These are phyloP conservation scores for Papiliotrema flavescens DNA, from an alignment of 1,284 basidiomycete genomes.

Conservation along the genomic window DNA sequence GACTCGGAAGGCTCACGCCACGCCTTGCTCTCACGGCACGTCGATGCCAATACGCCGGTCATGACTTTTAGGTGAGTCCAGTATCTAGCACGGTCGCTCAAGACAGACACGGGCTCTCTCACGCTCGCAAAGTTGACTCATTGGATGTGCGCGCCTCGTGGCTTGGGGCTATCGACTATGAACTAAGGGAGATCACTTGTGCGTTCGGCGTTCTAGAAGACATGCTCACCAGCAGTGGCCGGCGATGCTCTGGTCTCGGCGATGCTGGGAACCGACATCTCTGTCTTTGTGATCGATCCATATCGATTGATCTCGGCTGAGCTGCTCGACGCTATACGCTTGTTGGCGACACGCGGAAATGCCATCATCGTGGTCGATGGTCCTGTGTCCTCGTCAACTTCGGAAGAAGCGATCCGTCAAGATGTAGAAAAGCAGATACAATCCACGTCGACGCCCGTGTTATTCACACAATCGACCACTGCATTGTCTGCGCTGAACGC, in stretches of 20 bases:
- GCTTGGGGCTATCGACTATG: conserved; percentile 25
- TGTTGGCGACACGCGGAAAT: background rate
- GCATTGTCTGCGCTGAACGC: conserved; percentile 34
- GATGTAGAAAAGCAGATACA: background rate
- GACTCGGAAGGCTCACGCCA: conserved; percentile 1
- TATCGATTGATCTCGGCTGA: conserved; percentile 30
- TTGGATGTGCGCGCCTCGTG: conserved; percentile 29
- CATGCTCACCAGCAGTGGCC: too few relatives aligned
- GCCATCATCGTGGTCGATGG: conserved; percentile 37
- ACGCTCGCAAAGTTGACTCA: conserved; percentile 8
- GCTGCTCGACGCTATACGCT: conserved; percentile 17
- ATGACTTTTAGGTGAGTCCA: conserved; percentile 1
- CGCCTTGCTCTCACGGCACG: background rate
- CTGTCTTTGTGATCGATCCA: conserved; percentile 43
- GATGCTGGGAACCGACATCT: conserved; percentile 29
- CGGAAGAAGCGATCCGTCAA: conserved; percentile 12
- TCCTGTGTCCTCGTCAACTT: conserved; percentile 17
- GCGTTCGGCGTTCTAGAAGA: background rate
- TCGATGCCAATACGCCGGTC: background rate
- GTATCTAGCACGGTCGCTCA: background rate
- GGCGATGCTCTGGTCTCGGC: conserved; percentile 10
- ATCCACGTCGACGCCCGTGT: conserved; percentile 10
- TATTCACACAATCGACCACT: conserved; percentile 20
- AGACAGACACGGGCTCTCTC: background rate
- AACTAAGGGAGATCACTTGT: conserved; percentile 32